These are phyloP conservation scores for Xylaria curta DNA, from an alignment of 495 filamentous ascomycete genomes.

Conservation along the genomic window DNA sequence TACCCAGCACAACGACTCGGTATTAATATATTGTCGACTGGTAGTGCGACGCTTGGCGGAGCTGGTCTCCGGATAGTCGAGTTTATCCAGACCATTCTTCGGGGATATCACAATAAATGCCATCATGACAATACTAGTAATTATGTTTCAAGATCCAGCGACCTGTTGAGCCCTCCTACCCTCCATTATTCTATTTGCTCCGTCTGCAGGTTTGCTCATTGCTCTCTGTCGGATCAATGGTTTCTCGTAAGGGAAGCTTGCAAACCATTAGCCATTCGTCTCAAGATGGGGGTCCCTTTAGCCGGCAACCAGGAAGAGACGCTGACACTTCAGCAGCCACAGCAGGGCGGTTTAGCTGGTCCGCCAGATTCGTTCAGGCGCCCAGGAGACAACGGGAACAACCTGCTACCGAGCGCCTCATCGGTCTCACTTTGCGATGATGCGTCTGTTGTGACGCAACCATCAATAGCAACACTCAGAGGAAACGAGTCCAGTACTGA, in stretches of 20 bases:
- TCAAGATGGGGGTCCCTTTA: constrained; percentile 12
- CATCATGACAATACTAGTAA: constrained; percentile 34
- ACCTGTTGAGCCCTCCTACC: constrained; percentile 28
- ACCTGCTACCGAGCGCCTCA: constrained; percentile 8
- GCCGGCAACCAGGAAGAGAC: constrained; percentile 7
- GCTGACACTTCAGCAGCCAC: constrained; percentile 14
- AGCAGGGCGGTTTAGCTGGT: constrained; percentile 13
- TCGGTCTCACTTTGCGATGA: constrained; percentile 15
- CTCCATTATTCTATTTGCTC: constrained; percentile 19
- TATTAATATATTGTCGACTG: constrained; percentile 37
- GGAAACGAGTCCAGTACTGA: constrained; percentile 33
- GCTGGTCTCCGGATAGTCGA: constrained; percentile 33
- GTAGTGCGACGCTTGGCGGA: constrained; percentile 39
- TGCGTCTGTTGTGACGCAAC: constrained; percentile 29
- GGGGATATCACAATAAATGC: constrained; percentile 25
- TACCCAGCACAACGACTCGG: background rate
- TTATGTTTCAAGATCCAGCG: constrained; percentile 29
- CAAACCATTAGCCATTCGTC: constrained; percentile 6
- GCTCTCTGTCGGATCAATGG: constrained; percentile 1
- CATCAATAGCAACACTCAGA: constrained; percentile 25
- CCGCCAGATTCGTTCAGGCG: background rate
- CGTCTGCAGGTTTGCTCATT: background rate
- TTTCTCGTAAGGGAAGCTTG: background rate
- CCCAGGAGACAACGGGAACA: background rate
- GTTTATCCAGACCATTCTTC: constrained; percentile 36